Conservation (phyloP, 83 land plant species). For the Diphasiastrum complanatum region DNA sequence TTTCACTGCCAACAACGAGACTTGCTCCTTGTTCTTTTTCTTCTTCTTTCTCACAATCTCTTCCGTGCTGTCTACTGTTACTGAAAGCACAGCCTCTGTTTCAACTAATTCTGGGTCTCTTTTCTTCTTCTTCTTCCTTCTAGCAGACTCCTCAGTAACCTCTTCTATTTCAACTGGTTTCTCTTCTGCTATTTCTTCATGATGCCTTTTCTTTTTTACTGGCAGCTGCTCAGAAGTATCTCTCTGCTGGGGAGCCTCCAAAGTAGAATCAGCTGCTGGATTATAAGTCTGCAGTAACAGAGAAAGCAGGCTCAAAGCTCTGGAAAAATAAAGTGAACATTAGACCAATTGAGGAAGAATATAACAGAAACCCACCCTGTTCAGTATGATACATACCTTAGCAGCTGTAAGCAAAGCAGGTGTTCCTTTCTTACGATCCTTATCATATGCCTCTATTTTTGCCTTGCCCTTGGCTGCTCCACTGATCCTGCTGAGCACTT, state of each 20-base stretch:
- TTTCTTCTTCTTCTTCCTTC: background rate
- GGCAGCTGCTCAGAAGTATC: constrained; percentile 1
- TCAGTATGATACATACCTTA: constrained; percentile 43
- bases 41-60: too few species aligned
- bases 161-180: background rate
- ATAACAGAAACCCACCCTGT: background rate
- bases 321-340: background rate
- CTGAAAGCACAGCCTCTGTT: too few species aligned
- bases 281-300: constrained; percentile 59
- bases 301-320: too few species aligned
- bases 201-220: background rate
- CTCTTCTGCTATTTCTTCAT: background rate
- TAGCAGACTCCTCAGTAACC: background rate
- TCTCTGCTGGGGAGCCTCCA: constrained; percentile 13
- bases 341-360: background rate
- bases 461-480: constrained; percentile 83
- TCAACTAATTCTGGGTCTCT: background rate
- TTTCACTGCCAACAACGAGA: too few species aligned
- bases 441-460: constrained; percentile 80
- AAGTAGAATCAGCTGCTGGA: constrained; percentile 61
- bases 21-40: too few species aligned
- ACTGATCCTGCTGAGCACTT: constrained; percentile 62
- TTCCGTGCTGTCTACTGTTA: too few species aligned
- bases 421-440: constrained; percentile 72
- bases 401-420: constrained; percentile 76